Conservation (phyloP, 2,329 filamentous ascomycete species). For the Microcera coccophila region DNA sequence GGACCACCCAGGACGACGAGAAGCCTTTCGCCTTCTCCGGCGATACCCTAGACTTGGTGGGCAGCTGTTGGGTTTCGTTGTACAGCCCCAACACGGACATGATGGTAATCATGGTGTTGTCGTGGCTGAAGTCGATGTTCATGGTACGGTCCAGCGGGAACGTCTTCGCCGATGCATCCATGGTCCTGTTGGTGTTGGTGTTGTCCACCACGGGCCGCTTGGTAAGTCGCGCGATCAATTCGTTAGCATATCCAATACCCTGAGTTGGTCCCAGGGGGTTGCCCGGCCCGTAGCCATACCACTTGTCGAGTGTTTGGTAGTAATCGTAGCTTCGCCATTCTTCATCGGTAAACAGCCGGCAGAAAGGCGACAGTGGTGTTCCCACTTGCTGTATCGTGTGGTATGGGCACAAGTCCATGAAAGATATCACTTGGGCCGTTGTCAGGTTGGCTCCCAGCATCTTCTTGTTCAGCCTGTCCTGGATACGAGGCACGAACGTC, state of each 20-base stretch:
- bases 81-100: conserved; percentile 77
- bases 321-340: conserved; percentile 84
- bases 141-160: conserved; percentile 68
- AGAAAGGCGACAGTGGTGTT: conserved; percentile 64
- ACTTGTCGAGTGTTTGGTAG: conserved; percentile 74
- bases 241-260: conserved; percentile 83
- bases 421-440: conserved; percentile 56
- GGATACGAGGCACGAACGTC: conserved; percentile 64
- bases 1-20: conserved; percentile 73
- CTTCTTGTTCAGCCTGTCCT: conserved; percentile 63
- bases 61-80: conserved; percentile 56
- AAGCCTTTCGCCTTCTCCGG: conserved; percentile 60
- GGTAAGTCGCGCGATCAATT: conserved; percentile 79
- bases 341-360: conserved; percentile 63
- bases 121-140: conserved; percentile 90
- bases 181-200: conserved; percentile 73
- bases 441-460: conserved; percentile 66
- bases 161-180: conserved; percentile 62
- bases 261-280: conserved; percentile 78
- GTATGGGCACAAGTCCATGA: conserved; percentile 91
- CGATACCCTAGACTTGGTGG: conserved; percentile 47
- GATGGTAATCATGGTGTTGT: conserved; percentile 78
- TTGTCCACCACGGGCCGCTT: conserved; percentile 62
- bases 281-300: conserved; percentile 74
- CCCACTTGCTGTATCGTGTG: conserved; percentile 64